These are phyloP conservation scores for Dioscorea dumetorum DNA, from an alignment of 106 monocot genomes.

Conservation along the genomic window DNA sequence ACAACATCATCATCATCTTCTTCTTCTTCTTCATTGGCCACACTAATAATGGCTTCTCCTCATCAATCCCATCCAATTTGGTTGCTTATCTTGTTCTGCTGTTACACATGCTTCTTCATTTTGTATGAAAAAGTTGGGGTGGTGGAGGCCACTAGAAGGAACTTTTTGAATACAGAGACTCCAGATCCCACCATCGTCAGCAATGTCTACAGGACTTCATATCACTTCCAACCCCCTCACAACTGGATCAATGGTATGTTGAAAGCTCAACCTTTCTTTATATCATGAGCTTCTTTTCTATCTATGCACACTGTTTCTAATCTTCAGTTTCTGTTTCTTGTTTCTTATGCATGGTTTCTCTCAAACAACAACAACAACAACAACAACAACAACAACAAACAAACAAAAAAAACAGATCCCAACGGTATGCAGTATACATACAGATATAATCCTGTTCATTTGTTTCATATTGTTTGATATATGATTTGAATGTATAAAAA, in stretches of 20 bases:
- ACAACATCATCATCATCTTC: neutral
- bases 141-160: slow-evolving; percentile 5
- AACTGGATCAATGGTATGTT: slow-evolving; percentile 47
- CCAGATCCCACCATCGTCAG: slow-evolving; percentile 23
- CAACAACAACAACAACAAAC: too few relatives aligned
- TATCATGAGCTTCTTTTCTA: neutral
- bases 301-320: neutral
- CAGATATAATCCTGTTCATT: neutral
- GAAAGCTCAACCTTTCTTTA: neutral
- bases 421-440: slow-evolving; percentile 6
- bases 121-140: neutral
- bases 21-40: neutral
- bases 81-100: neutral
- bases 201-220: slow-evolving; percentile 29
- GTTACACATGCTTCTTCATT: neutral
- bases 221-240: slow-evolving; percentile 46
- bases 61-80: neutral
- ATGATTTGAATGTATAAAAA: neutral
- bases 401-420: neutral
- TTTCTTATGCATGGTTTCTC: neutral
- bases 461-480: neutral
- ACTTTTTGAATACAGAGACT: slow-evolving; percentile 17
- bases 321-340: neutral
- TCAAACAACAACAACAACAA: too few relatives aligned
- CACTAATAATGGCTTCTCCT: neutral